Percentiles rank a stretch among this genome's conserved stretches.
phyloP scores from a whole-genome alignment of 192 early-diverging fungal genomes.

The Oehlia diaphana region DNA sequence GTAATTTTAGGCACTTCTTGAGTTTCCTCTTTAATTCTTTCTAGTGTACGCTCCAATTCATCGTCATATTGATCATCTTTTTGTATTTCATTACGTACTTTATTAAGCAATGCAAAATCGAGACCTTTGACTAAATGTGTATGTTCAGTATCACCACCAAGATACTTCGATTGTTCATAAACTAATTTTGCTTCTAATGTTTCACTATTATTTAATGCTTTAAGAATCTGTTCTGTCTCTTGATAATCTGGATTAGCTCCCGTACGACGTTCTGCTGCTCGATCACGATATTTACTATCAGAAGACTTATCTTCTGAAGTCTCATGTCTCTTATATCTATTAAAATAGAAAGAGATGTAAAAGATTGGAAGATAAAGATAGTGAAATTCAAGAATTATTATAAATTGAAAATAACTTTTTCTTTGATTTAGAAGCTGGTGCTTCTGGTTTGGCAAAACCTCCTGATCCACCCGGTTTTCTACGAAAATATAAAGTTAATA shows the following conservation, averaged over 20 bases:
- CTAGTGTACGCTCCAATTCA: constrained; percentile 41
- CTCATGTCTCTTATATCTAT: constrained; percentile 26
- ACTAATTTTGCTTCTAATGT: constrained; percentile 48
- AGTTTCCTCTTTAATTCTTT: constrained; percentile 42
- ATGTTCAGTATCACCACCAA: constrained; percentile 83
- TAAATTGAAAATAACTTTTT: constrained; percentile 15
- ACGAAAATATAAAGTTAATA: not conserved
- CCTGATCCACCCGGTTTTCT: not conserved
- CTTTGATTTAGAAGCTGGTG: constrained; percentile 10
- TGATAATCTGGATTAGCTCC: constrained; percentile 66
- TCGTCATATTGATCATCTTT: constrained; percentile 43
- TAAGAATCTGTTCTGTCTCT: constrained; percentile 62
- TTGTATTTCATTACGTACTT: constrained; percentile 60
- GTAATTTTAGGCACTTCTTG: constrained; percentile 44
- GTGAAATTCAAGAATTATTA: not conserved
- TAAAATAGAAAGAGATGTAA: constrained; percentile 20
- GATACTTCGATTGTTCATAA: constrained; percentile 83
- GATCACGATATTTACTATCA: constrained; percentile 73
- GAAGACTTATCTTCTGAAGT: constrained; percentile 32
- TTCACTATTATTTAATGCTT: constrained; percentile 42
- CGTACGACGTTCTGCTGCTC: constrained; percentile 86
- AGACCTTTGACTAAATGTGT: constrained; percentile 94
- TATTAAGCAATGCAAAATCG: constrained; percentile 80
- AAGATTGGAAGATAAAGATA: not conserved
- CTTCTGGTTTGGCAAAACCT: constrained; percentile 5